Base-by-base conservation (phyloP, 257 asterid species). In the Sherardia arvensis region DNA sequence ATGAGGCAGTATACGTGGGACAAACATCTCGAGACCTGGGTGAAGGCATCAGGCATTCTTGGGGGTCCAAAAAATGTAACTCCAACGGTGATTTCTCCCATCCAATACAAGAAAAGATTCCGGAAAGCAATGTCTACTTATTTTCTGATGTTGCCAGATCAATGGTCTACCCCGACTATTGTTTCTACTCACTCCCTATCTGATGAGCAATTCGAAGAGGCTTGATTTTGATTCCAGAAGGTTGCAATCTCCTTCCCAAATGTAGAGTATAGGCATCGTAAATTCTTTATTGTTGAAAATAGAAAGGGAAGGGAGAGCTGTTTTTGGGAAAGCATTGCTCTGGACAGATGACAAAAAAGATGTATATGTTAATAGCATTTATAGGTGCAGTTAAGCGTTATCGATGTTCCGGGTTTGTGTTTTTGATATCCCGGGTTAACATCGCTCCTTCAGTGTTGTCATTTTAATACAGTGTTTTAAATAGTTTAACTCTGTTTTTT, bases 1-100 rank as follows among this genome's bases (percentile, higher is more conserved):
- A 87, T 87, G 95, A 76, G 95, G 67, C 95, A 87, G 69, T 87
- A 87, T 32, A 87, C 92, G n/a, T 87, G 95, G 95, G 92, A 87
- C 82, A 87, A 87, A 75, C 95, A 87, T 72, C 87, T 87, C 2
- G 95, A 87, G 77, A 82, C 84, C n/a, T 87, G 95, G 95, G 95
- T 87, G 66, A 87, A 87, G 77, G 81, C 93, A 23, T 81, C 95
- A 4, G 93, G 95, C 72, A 85, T 87, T 29, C 79, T 87, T 8
- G 95, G 93, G 1, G 90, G 93, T 21, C 81, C 93, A 11, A 87
- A 75, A 74, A 87, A 87, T 43, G 76, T 78, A 8, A 62, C 91
- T 18, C 93, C 95, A 17, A 87, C 95, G 0, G 87, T 87, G 43
- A 81, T 87, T 25, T 87, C 95, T 58, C 95, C 95, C 5, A 64